These are phyloP conservation scores for Draba incana DNA, from an alignment of 345 rosid genomes.

Conservation along the genomic window DNA sequence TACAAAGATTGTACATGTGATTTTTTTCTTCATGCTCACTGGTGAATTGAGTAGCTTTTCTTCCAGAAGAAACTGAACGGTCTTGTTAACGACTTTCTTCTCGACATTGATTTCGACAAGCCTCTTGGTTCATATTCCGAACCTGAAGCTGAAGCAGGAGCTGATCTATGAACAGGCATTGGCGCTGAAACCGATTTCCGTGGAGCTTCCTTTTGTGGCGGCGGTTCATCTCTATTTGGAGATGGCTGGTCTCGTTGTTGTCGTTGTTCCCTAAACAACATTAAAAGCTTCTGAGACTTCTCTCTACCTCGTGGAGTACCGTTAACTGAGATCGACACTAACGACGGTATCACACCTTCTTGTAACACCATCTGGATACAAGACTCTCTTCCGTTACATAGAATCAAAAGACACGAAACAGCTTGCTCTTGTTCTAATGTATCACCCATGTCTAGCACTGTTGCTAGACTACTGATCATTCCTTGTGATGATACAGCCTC, in stretches of 20 bases:
- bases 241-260: constrained; percentile 80
- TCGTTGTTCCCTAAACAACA: constrained; percentile 90
- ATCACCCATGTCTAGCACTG: constrained; percentile 71
- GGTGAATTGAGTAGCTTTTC: constrained; percentile 81
- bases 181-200: constrained; percentile 41
- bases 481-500: constrained; percentile 65
- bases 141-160: constrained; percentile 32
- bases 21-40: constrained; percentile 38
- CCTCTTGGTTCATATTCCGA: constrained; percentile 58
- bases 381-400: constrained; percentile 74
- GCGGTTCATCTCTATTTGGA: constrained; percentile 41
- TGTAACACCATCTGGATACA: constrained; percentile 87
- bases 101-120: constrained; percentile 66
- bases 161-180: constrained; percentile 32
- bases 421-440: constrained; percentile 84
- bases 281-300: constrained; percentile 84
- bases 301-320: constrained; percentile 88
- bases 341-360: constrained; percentile 95
- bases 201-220: constrained; percentile 42
- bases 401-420: constrained; percentile 65
- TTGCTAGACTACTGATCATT: constrained; percentile 67
- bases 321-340: constrained; percentile 90
- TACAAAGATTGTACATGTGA: constrained; percentile 22
- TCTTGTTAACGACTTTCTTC: constrained; percentile 67
- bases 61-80: constrained; percentile 85